Evolutionary conservation across 2,329 filamentous ascomycete genomes (phyloP), one percentile per base, ranked within the genome.

Genomic region (Ascochyta pisi): DNA sequence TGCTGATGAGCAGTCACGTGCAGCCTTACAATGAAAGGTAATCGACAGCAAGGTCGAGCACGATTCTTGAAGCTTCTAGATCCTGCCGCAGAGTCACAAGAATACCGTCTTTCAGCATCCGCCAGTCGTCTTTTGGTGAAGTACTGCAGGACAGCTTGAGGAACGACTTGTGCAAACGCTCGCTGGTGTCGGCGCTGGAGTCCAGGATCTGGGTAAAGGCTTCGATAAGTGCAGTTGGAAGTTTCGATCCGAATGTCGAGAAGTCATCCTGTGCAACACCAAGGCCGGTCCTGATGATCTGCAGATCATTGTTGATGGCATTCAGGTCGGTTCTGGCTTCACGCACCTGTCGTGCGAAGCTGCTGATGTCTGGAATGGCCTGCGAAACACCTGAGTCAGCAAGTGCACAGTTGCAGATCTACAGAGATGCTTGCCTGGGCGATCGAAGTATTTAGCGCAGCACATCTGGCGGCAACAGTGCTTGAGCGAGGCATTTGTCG

Each of bases 191-290:
- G 26, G 65, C 66, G 31, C 71, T 71, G 33, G 64, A 71, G 31
- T 71, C 69, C 6, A 74, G 42, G 12, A 72, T 61, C n/a, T 67
- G 64, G n/a, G 64, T 64, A 4, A 67, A 49, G 12, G 71, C 65
- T 38, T 71, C 65, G 26, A 71, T 23, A 16, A 73, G 58, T 8
- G 65, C 58, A 0, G 47, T n/a, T 1, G 69, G 69, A 23, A 73
- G 31, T 8, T 54, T 62, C 3, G 58, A 54, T 16, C 53, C 60
- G 19, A 52, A 50, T 2, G 55, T 46, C 4, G 69, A 65, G 46
- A 73, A 71, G 49, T 74, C 71, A 50, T 73, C 69, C 45, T 71
- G 69, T 10, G 67, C 63, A 52, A 74, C 65, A 45, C 70, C 68
- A 16, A 74, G 61, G 1, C 66, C 67, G 7, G 67, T 66, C n/a